Evolutionary conservation across 352 stramenopile species (phyloP).

Genomic region (Pythium monospermum): DNA sequence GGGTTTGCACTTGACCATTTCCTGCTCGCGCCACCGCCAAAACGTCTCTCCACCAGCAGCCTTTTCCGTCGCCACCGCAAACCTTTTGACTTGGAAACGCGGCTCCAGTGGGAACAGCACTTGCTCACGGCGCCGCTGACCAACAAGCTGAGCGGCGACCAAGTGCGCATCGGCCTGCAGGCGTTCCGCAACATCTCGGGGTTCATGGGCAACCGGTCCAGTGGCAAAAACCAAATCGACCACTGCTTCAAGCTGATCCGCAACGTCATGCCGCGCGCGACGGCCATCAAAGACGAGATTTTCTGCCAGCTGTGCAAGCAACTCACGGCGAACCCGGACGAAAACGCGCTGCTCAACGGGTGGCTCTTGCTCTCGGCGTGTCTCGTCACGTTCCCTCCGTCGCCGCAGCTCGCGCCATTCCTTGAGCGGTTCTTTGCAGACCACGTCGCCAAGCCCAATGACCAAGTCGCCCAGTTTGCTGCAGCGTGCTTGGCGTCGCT

Average conservation of each 20-base stretch:
- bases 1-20: constrained; percentile 36
- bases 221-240: constrained; percentile 50
- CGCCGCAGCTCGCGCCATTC: constrained; percentile 33
- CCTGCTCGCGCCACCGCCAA: constrained; percentile 20
- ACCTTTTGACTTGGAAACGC: constrained; percentile 39
- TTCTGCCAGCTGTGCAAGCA: constrained; percentile 83
- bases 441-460: constrained; percentile 24
- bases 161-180: constrained; percentile 50
- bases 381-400: constrained; percentile 60
- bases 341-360: constrained; percentile 48
- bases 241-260: constrained; percentile 72
- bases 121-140: constrained; percentile 49
- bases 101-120: constrained; percentile 58
- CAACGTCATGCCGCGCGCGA: constrained; percentile 48
- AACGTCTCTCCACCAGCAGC: constrained; percentile 7
- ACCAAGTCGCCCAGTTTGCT: constrained; percentile 37
- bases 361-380: constrained; percentile 69
- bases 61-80: constrained; percentile 24
- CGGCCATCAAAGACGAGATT: constrained; percentile 68
- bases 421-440: constrained; percentile 49
- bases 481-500: constrained; percentile 36
- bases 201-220: constrained; percentile 71
- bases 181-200: constrained; percentile 71
- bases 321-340: constrained; percentile 56
- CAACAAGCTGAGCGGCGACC: constrained; percentile 30